Percentiles rank a stretch among this genome's conserved stretches.
Conservation (phyloP, 225 moss, liverwort and hornwort species). For the Marchantia polymorpha region DNA sequence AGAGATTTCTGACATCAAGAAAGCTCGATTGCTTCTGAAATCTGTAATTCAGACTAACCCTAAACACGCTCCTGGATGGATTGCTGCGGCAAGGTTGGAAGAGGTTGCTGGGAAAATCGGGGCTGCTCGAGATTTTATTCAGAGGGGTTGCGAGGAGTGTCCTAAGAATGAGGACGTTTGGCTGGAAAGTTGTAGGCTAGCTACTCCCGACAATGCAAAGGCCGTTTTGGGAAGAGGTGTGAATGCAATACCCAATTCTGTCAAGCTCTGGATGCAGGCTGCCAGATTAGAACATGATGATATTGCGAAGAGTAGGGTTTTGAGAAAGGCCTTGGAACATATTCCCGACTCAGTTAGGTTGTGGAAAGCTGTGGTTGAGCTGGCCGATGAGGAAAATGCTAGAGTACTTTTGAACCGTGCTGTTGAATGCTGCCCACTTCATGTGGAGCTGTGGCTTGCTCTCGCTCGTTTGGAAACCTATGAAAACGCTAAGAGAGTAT, state of each 20-base stretch:
- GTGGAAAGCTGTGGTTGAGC: conserved; percentile 95
- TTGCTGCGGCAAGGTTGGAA: conserved; percentile 85
- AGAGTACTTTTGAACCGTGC: conserved; percentile 76
- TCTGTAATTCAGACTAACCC: conserved; percentile 92
- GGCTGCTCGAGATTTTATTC: conserved; percentile 80
- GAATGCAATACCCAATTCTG: conserved; percentile 85
- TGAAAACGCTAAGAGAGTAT: conserved; percentile 79
- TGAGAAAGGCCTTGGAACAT: conserved; percentile 86
- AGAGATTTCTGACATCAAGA: conserved; percentile 95
- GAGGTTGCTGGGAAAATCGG: conserved; percentile 90
- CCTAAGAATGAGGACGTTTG: conserved; percentile 89
- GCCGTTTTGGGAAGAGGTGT: conserved; percentile 89
- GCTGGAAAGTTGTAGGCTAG: conserved; percentile 78
- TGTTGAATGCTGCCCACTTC: conserved; percentile 90
- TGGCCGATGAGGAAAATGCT: conserved; percentile 89
- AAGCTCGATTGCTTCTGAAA: conserved; percentile 79
- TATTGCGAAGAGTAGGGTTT: conserved; percentile 75
- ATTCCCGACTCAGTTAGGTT: conserved; percentile 92
- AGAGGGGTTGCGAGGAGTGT: conserved; percentile 91
- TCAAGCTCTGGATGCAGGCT: conserved; percentile 99
- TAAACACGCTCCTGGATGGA: conserved; percentile 91
- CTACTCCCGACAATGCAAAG: conserved; percentile 71
- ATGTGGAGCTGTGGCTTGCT: conserved; percentile 92
- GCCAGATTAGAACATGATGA: conserved; percentile 75
- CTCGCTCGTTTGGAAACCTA: conserved; percentile 84